phyloP scores from a whole-genome alignment of 2,329 filamentous ascomycete genomes.

The Hymenoscyphus scutula region DNA sequence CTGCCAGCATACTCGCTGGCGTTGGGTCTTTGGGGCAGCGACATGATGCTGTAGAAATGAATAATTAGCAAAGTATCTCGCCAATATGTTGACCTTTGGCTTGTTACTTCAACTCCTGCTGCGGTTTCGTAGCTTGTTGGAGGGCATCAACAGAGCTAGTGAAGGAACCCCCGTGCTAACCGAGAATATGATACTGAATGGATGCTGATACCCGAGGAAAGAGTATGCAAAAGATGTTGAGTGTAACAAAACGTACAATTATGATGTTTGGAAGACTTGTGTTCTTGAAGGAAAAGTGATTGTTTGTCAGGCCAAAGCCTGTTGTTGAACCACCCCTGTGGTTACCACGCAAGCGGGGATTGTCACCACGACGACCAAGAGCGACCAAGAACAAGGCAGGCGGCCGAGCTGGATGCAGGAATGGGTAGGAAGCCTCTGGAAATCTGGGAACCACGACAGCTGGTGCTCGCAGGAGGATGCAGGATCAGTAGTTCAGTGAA shows the following conservation, averaged over 20 bases:
- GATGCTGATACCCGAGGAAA: constrained; percentile 10
- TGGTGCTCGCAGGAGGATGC: not conserved
- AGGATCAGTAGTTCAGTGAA: constrained; percentile 9
- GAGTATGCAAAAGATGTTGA: constrained; percentile 4
- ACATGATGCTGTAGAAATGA: constrained; percentile 45
- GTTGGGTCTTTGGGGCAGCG: constrained; percentile 49
- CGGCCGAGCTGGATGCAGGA: not conserved
- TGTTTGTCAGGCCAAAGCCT: constrained; percentile 21
- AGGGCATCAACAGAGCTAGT: constrained; percentile 1
- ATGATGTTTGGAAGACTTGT: constrained; percentile 23
- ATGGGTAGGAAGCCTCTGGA: constrained; percentile 1
- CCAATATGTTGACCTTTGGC: constrained; percentile 4
- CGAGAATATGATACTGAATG: constrained; percentile 5
- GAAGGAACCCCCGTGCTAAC: constrained; percentile 4
- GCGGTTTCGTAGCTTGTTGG: not conserved
- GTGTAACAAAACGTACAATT: constrained; percentile 28
- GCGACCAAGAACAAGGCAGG: constrained; percentile 23
- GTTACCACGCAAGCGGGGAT: constrained; percentile 24
- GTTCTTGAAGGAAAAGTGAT: constrained; percentile 22
- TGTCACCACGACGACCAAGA: constrained; percentile 36
- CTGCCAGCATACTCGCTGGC: constrained; percentile 55
- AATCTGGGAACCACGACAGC: not conserved
- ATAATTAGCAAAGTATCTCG: constrained; percentile 20
- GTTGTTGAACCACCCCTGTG: constrained; percentile 28
- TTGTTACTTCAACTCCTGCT: constrained; percentile 19